These are phyloP conservation scores for Chaetothyriales sp. DNA, from an alignment of 2,329 filamentous ascomycete genomes.

Conservation along the genomic window DNA sequence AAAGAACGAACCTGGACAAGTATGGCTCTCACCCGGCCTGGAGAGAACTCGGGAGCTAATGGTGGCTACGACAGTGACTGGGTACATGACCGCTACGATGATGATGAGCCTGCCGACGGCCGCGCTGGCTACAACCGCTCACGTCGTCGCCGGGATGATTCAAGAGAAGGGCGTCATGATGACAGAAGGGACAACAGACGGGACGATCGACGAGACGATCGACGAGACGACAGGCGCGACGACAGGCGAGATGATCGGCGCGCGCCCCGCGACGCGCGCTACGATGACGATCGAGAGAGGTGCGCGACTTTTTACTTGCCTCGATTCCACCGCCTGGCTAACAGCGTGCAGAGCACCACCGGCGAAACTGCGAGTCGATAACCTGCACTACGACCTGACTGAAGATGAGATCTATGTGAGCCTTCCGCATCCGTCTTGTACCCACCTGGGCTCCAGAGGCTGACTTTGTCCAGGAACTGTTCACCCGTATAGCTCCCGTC, in stretches of 20 bases:
- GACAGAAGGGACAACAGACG: conserved; percentile 9
- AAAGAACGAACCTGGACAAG: conserved; percentile 34
- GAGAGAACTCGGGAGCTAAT: conserved; percentile 2
- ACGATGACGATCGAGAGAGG: conserved; percentile 18
- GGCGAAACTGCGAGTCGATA: conserved; percentile 69
- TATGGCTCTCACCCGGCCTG: conserved; percentile 17
- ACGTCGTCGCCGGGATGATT: conserved; percentile 21
- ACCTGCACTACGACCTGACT: conserved; percentile 83
- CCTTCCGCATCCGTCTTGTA: not conserved
- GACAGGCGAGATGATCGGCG: conserved; percentile 23
- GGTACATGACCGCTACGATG: conserved; percentile 85
- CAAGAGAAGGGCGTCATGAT: conserved; percentile 6
- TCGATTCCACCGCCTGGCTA: not conserved
- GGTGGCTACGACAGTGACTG: conserved; percentile 51
- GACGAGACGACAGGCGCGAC: conserved; percentile 8
- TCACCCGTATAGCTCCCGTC: conserved; percentile 62
- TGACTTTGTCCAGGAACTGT: conserved; percentile 51
- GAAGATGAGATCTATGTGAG: conserved; percentile 67
- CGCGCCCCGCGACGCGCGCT: conserved; percentile 21
- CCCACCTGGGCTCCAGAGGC: not conserved
- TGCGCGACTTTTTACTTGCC: conserved; percentile 20
- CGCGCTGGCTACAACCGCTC: conserved; percentile 4
- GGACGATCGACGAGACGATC: conserved; percentile 29
- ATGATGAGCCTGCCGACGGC: conserved; percentile 45
- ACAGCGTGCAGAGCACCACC: conserved; percentile 38